These are phyloP conservation scores for Phoma sp. DNA, from an alignment of 2,329 filamentous ascomycete species.

Conservation along the genomic window DNA sequence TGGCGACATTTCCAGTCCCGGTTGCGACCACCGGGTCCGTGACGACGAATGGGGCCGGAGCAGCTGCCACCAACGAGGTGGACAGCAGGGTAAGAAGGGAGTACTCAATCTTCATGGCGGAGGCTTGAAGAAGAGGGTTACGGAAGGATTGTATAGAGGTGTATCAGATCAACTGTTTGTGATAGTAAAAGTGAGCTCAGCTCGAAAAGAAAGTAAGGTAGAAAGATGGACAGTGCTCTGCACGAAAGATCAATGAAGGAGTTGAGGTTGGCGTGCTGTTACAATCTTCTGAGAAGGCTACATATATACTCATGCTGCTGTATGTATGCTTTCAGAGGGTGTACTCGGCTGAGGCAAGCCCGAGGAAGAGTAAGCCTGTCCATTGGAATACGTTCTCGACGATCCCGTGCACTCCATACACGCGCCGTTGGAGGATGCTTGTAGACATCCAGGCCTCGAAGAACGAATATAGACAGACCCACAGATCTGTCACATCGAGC, in stretches of 20 bases:
- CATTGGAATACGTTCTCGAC: constrained; percentile 27
- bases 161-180: constrained; percentile 27
- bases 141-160: constrained; percentile 21
- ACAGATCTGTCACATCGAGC: constrained; percentile 39
- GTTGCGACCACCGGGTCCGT: constrained; percentile 34
- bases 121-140: constrained; percentile 22
- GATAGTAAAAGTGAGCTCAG: constrained; percentile 42
- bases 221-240: constrained; percentile 40
- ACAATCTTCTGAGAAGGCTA: constrained; percentile 14
- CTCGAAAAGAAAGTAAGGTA: constrained; percentile 38
- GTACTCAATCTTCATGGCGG: constrained; percentile 45
- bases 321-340: constrained; percentile 8
- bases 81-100: constrained; percentile 46
- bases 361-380: constrained; percentile 22
- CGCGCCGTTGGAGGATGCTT: constrained; percentile 43
- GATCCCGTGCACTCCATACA: constrained; percentile 43
- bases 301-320: constrained; percentile 31
- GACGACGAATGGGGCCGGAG: constrained; percentile 39
- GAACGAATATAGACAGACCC: constrained; percentile 25
- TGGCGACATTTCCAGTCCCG: constrained; percentile 30
- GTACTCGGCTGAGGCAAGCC: constrained; percentile 18
- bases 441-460: constrained; percentile 29
- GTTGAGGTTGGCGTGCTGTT: constrained; percentile 25
- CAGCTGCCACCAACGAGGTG: constrained; percentile 40
- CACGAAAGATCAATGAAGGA: constrained; percentile 32